Conservation (phyloP, 495 filamentous ascomycete genomes). For the Penicillium malachiteum region DNA sequence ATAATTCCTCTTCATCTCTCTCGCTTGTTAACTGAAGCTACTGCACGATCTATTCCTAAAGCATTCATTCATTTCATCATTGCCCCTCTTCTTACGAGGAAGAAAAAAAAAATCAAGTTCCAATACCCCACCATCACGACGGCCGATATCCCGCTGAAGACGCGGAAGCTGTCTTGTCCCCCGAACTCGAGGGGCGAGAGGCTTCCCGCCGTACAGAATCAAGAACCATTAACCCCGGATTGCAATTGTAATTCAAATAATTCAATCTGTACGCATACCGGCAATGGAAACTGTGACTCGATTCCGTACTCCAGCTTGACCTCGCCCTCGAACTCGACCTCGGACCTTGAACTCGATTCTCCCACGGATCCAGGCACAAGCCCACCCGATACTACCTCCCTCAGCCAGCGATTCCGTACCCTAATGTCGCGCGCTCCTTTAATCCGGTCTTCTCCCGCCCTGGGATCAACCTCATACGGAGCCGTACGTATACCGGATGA, state of each 20-base stretch:
- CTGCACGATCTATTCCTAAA: slow-evolving; percentile 19
- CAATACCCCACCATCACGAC: slow-evolving; percentile 11
- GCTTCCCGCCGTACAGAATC: slow-evolving; percentile 25
- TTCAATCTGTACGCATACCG: background rate
- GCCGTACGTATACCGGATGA: slow-evolving; percentile 41
- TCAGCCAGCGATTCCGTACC: slow-evolving; percentile 18
- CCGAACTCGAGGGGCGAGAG: slow-evolving; percentile 21
- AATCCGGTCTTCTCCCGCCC: slow-evolving; percentile 58
- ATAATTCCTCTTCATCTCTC: background rate
- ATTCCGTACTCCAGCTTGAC: too few species aligned
- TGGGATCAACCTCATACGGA: slow-evolving; percentile 58
- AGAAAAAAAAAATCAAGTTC: background rate
- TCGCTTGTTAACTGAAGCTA: slow-evolving; percentile 7
- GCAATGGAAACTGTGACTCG: slow-evolving; percentile 18
- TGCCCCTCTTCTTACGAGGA: slow-evolving; percentile 1
- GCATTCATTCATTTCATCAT: slow-evolving; percentile 8
- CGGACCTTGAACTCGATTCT: slow-evolving; percentile 4
- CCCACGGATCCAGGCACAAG: slow-evolving; percentile 3
- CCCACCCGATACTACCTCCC: slow-evolving; percentile 13
- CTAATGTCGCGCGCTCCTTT: slow-evolving; percentile 57
- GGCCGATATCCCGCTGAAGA: slow-evolving; percentile 23
- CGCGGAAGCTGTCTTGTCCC: slow-evolving; percentile 30
- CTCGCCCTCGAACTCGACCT: too few species aligned
- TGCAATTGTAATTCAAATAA: background rate
- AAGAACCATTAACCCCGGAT: background rate